phyloP scores from a whole-genome alignment of 495 filamentous ascomycete species.

The Aspergillus bertholletiae region DNA sequence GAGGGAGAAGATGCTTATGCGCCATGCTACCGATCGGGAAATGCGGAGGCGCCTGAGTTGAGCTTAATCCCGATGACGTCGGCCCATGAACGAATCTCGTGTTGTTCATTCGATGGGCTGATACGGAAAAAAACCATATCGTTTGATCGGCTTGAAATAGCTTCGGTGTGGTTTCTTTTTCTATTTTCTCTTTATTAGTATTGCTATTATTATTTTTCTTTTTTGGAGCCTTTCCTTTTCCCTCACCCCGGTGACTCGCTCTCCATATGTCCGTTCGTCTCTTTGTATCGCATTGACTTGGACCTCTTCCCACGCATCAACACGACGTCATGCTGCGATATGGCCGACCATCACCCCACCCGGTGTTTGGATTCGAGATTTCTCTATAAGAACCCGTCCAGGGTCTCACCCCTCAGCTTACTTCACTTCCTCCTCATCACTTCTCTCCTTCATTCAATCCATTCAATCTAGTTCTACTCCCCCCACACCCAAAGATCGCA shows the following conservation, averaged over 20 bases:
- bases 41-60: background rate
- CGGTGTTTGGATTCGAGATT: background rate
- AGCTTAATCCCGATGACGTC: background rate
- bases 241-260: background rate
- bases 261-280: background rate
- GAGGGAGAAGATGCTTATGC: background rate
- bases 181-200: background rate
- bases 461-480: background rate
- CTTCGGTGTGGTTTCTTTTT: background rate
- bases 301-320: background rate
- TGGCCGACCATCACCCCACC: background rate
- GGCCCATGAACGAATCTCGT: background rate
- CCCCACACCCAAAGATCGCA: background rate
- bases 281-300: background rate
- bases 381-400: background rate
- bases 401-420: background rate
- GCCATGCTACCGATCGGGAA: background rate
- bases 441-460: background rate
- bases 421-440: background rate
- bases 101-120: background rate
- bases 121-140: background rate
- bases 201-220: too few species aligned
- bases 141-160: background rate
- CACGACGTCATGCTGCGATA: background rate
- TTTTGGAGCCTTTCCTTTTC: background rate